Conservation (phyloP, 2,329 filamentous ascomycete species). For the Cladosporium sp. region DNA sequence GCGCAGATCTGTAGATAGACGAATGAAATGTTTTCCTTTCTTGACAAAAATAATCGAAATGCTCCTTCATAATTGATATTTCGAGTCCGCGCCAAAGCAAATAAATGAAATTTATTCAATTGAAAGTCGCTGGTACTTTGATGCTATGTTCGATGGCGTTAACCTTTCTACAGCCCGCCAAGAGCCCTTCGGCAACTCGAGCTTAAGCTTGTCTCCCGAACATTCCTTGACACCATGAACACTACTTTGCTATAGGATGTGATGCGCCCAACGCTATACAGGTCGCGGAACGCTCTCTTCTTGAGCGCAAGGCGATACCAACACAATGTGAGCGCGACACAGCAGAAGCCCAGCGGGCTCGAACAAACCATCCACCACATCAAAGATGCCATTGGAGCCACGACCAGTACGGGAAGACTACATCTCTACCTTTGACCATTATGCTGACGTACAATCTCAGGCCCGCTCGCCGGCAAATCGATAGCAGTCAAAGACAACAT, state of each 20-base stretch:
- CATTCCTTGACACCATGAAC: conserved; percentile 1
- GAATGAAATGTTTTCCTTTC: not conserved
- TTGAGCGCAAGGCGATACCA: conserved; percentile 12
- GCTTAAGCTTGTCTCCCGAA: not conserved
- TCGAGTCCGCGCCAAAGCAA: too few relatives aligned
- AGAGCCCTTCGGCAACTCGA: not conserved
- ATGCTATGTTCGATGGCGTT: not conserved
- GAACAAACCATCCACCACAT: conserved; percentile 1
- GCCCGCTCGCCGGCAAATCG: conserved; percentile 36
- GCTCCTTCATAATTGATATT: not conserved
- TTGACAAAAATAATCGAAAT: not conserved
- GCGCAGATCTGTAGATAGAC: conserved; percentile 11
- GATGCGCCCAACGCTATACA: conserved; percentile 18
- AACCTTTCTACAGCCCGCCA: not conserved
- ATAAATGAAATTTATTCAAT: not conserved
- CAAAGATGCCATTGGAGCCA: conserved; percentile 1
- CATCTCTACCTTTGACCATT: not conserved
- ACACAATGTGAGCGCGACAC: conserved; percentile 13
- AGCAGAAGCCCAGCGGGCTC: conserved; percentile 13
- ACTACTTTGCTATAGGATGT: conserved; percentile 13
- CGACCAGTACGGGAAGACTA: not conserved
- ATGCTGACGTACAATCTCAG: not conserved
- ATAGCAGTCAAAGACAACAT: conserved; percentile 57
- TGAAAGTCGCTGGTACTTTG: not conserved
- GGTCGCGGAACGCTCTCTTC: conserved; percentile 15